phyloP scores from a whole-genome alignment of 768 basidiomycete species.

The Naganishia antarctica region DNA sequence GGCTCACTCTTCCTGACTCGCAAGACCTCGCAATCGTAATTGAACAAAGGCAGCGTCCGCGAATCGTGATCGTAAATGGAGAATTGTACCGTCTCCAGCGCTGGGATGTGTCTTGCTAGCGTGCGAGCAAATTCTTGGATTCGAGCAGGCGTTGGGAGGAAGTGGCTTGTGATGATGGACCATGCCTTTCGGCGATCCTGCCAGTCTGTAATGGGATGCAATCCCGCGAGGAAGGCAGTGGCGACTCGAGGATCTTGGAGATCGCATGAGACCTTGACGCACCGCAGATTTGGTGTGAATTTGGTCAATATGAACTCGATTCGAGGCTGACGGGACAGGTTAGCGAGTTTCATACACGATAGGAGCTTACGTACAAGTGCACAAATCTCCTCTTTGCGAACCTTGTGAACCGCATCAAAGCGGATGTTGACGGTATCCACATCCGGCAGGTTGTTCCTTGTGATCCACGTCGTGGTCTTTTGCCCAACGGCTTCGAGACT shows the following conservation, averaged over 20 bases:
- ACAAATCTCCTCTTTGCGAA: constrained; percentile 4
- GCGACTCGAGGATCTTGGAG: background rate
- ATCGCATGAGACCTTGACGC: background rate
- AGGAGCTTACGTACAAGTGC: background rate
- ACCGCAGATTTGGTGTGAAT: background rate
- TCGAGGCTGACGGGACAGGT: constrained; percentile 6
- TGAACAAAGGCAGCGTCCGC: background rate
- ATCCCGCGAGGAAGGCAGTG: background rate
- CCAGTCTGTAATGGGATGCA: background rate
- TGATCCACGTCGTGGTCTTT: constrained; percentile 3
- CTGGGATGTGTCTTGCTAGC: background rate
- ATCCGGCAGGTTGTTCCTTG: background rate
- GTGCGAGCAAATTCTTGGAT: constrained; percentile 11
- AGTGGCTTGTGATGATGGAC: background rate
- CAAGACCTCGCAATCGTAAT: constrained; percentile 6
- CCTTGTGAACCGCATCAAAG: constrained; percentile 12
- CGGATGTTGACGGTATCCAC: constrained; percentile 16
- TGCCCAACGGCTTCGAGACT: background rate
- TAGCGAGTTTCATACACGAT: background rate
- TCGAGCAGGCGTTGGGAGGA: background rate
- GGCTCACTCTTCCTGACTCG: constrained; percentile 5
- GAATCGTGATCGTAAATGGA: background rate
- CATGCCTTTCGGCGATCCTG: background rate
- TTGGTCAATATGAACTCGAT: constrained; percentile 8
- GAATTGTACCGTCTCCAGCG: constrained; percentile 15